Evolutionary conservation across 371 early-diverging fungal genomes (phyloP), one percentile per base, ranked within the genome.

Genomic region (Mortierella sp.): DNA sequence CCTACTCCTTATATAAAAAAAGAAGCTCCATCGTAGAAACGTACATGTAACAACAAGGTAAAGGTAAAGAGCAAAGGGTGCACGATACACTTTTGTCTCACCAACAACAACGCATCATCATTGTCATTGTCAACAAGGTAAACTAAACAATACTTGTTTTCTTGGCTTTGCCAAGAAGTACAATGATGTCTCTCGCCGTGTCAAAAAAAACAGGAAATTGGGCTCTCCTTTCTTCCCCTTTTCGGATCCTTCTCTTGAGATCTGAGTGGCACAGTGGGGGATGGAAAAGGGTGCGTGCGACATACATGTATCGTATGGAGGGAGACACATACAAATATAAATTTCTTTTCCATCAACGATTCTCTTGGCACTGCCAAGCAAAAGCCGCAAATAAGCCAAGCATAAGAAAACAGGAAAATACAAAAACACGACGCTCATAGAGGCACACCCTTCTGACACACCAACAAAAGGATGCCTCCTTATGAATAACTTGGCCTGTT

Each of bases 291-390:
- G 54, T 54, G 54, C 16, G 54, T 54, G 54, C 48, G 48, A 48
- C 48, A 38, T 38, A n/a, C n/a, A n/a, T n/a, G n/a, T n/a, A n/a
- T 45, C 10, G 45, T 45, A 48, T 48, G 48, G 13, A 48, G 13
- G 48, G 48, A 8, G 9, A 10, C 42, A 48, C 9, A 48, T 14
- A 48, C 48, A 48, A 48, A 38, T 13, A 65, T 5, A 31, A 65
- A 21, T 21, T 34, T 2, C 19, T 31, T 63, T 63, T 63, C 28
- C 65, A 63, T 63, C 31, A 10, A 65, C 21, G 65, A 38, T 65
- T 65, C 16, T 65, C 65, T 65, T 65, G 65, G 65, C 65, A 65
- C 16, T 38, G 65, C 65, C 65, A 65, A 65, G 65, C 65, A 65
- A 65, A 38, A 65, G 65, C 65, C 42, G 1, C 8, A 31, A 65